Percentiles rank a stretch among this genome's conserved stretches.
These are phyloP conservation scores for Nicotiana attenuata DNA, from an alignment of 257 asterid genomes.

Conservation along the genomic window DNA sequence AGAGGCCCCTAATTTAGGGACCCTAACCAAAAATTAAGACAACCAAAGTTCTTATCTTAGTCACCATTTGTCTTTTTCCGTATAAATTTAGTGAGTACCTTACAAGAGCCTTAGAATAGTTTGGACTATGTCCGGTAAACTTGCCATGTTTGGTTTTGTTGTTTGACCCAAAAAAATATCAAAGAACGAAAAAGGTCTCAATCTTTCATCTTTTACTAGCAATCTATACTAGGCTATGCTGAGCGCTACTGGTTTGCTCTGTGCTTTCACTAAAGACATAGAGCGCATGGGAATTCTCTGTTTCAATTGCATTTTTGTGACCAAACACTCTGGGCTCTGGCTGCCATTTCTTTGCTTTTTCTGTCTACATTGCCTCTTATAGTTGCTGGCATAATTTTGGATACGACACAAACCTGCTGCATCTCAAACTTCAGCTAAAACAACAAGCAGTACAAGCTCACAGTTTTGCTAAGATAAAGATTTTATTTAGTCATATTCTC, in stretches of 20 bases:
- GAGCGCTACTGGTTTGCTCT: neutral
- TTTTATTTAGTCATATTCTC: neutral
- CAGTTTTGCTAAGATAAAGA: neutral
- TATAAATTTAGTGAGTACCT: neutral
- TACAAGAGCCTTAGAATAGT: too few species aligned
- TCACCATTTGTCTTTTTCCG: neutral
- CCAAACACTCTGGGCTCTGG: neutral
- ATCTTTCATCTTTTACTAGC: neutral
- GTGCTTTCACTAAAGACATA: neutral
- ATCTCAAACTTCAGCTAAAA: neutral
- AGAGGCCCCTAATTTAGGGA: neutral
- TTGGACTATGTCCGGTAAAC: too few species aligned
- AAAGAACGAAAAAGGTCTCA: neutral
- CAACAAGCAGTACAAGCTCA: neutral
- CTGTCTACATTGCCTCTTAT: neutral
- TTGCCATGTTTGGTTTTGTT: too few species aligned
- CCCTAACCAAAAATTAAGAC: neutral
- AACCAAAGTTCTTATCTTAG: neutral
- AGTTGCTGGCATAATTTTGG: neutral
- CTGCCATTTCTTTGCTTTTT: neutral
- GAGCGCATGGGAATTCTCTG: conserved; percentile 6
- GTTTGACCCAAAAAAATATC: too few species aligned
- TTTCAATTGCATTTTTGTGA: neutral
- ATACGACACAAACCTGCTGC: neutral
- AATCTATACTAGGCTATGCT: neutral